phyloP scores from a whole-genome alignment of 768 basidiomycete genomes.

The Mrakia gelida region DNA sequence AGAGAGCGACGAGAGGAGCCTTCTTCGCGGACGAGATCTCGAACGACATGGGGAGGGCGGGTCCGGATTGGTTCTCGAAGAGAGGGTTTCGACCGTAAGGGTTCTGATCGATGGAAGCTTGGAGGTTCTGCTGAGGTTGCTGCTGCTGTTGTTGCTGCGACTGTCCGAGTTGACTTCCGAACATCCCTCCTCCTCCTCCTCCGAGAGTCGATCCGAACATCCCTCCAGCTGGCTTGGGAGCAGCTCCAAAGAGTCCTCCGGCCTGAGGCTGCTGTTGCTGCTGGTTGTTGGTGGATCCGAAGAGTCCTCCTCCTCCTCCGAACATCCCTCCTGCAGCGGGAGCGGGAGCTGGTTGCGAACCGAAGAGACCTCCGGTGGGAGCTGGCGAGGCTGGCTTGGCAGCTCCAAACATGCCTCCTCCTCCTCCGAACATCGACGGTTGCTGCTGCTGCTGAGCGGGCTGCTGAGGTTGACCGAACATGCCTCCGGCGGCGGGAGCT shows the following conservation, averaged over 20 bases:
- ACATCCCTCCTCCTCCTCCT: slow-evolving; percentile 26
- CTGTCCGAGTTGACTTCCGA: slow-evolving; percentile 28
- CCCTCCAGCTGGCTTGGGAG: slow-evolving; percentile 24
- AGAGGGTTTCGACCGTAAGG: slow-evolving; percentile 48
- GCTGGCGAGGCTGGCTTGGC: slow-evolving; percentile 32
- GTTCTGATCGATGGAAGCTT: slow-evolving; percentile 75
- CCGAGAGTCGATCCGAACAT: slow-evolving; percentile 26
- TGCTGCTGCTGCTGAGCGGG: slow-evolving; percentile 13
- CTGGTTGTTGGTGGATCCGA: slow-evolving; percentile 18
- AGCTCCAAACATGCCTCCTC: slow-evolving; percentile 24
- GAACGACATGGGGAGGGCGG: slow-evolving; percentile 34
- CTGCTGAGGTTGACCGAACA: slow-evolving; percentile 27
- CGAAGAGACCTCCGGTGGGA: slow-evolving; percentile 35
- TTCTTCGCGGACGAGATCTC: slow-evolving; percentile 36
- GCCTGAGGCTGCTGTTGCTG: slow-evolving; percentile 19
- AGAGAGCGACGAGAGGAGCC: slow-evolving; percentile 43
- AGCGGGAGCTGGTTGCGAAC: slow-evolving; percentile 28
- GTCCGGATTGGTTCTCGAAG: slow-evolving; percentile 42
- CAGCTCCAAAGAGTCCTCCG: neutral
- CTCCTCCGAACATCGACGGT: slow-evolving; percentile 13
- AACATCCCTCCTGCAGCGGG: slow-evolving; percentile 8
- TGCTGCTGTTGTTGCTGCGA: slow-evolving; percentile 36
- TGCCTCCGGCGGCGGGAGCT: neutral
- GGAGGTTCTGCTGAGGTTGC: slow-evolving; percentile 33
- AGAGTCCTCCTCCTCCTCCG: slow-evolving; percentile 17